Percentiles rank a stretch among this genome's conserved stretches.
phyloP scores from a whole-genome alignment of 73 alveolate species.

The Paramecium sonneborni region DNA sequence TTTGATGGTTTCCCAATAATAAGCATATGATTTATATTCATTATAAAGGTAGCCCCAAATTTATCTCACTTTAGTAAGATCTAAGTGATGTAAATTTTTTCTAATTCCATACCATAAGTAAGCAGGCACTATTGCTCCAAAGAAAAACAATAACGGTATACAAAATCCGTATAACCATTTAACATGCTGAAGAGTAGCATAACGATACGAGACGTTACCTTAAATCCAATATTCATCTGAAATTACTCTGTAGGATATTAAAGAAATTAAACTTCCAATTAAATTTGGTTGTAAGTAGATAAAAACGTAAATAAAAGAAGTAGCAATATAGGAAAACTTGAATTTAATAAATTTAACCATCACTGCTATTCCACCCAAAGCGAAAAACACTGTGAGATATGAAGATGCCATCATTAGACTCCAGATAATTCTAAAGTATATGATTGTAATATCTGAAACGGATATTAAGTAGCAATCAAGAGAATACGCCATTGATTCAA shows the following conservation, averaged over 20 bases:
- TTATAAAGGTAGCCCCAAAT: constrained; percentile 27
- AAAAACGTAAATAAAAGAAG: constrained; percentile 1
- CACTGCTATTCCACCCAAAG: background rate
- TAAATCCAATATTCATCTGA: constrained; percentile 3
- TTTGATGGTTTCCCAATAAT: constrained; percentile 15
- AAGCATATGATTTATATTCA: background rate
- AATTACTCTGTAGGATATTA: background rate
- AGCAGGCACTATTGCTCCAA: background rate
- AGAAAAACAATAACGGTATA: background rate
- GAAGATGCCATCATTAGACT: background rate
- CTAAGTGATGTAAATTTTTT: background rate
- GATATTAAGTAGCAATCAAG: background rate
- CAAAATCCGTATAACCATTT: background rate
- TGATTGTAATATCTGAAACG: background rate
- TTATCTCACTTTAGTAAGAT: background rate
- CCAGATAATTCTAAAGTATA: constrained; percentile 36
- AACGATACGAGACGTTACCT: constrained; percentile 23
- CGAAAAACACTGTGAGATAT: background rate
- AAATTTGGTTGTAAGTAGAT: background rate
- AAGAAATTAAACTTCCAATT: background rate
- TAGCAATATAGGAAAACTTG: background rate
- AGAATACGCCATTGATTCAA: background rate
- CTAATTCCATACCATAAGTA: background rate
- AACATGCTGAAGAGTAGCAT: background rate
- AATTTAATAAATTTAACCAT: background rate